Evolutionary conservation across 805 yeast genomes (phyloP), one percentile per base, ranked within the genome.

Genomic region (Pichia sporocuriosa): DNA sequence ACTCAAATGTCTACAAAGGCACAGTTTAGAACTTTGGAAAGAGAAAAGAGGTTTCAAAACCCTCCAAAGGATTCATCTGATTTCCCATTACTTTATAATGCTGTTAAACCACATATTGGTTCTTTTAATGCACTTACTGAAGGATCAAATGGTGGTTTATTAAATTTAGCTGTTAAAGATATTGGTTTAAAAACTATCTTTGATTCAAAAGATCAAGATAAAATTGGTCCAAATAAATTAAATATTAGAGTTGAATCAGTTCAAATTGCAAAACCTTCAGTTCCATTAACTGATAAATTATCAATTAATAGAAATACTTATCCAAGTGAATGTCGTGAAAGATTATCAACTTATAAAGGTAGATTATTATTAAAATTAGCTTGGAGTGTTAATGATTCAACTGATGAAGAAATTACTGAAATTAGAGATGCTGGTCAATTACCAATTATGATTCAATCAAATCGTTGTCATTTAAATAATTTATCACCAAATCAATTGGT

Each of bases 101-200:
- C 98, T 13, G 93, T 93, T 31, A 78, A 79, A 43, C 98, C 98
- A 5, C 98, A 93, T 61, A 76, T 93, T 42, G 97, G 95, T 8
- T 90, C 97, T 2, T 93, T 93, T 72, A 84, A 93, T 70, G 97
- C 97, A 5, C 70, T 93, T 43, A 84, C 95, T 20, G 79, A 71
- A 12, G 38, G 30, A n/a, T 16, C 27, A 17, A 28, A 35, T 33
- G 95, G 90, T 35, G 96, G 96, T 6, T 63, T 93, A 21, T 69
- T 93, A 46, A 87, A 89, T 60, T 67, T 82, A 39, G 97, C 84
- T 2, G 94, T 83, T 35, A 72, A 81, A 55, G 97, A 93, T 57
- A 87, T 93, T 46, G 98, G 97, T 9, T 65, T 76, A 45, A 85
- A 81, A 56, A 79, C 88, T 15, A 80, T 87, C 11, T 90, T 86